These are phyloP conservation scores for Verticillium isaacii DNA, from an alignment of 2,329 filamentous ascomycete genomes.

Conservation along the genomic window DNA sequence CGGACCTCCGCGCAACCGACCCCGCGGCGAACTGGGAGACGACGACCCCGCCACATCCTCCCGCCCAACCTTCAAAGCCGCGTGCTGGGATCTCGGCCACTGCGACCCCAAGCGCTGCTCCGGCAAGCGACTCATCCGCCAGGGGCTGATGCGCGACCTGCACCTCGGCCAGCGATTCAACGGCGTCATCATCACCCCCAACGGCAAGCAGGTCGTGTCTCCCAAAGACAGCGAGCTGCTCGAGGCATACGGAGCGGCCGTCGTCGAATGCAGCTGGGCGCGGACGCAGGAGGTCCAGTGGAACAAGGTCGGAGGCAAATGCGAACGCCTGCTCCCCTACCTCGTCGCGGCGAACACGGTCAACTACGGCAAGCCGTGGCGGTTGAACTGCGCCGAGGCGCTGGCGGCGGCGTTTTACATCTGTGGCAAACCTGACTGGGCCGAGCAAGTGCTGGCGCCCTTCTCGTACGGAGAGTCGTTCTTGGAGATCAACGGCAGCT, in stretches of 20 bases:
- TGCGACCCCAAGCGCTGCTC: slow-evolving; percentile 97
- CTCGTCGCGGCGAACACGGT: slow-evolving; percentile 94
- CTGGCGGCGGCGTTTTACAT: slow-evolving; percentile 90
- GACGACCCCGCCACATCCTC: slow-evolving; percentile 16
- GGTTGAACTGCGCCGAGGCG: slow-evolving; percentile 93
- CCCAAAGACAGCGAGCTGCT: slow-evolving; percentile 78
- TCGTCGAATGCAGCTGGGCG: slow-evolving; percentile 97
- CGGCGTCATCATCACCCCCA: slow-evolving; percentile 91
- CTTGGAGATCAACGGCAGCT: slow-evolving; percentile 78
- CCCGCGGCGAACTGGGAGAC: slow-evolving; percentile 30
- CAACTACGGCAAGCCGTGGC: slow-evolving; percentile 95
- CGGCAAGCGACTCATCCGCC: slow-evolving; percentile 87
- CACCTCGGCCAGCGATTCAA: slow-evolving; percentile 87
- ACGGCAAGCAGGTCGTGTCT: slow-evolving; percentile 80
- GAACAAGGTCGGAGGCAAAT: slow-evolving; percentile 85
- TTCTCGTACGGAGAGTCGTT: slow-evolving; percentile 90
- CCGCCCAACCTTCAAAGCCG: slow-evolving; percentile 73
- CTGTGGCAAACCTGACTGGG: slow-evolving; percentile 89
- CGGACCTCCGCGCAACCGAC: slow-evolving; percentile 51
- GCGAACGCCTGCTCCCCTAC: slow-evolving; percentile 86
- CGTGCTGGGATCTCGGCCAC: slow-evolving; percentile 96
- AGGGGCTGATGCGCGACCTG: slow-evolving; percentile 90
- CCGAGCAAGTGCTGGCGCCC: slow-evolving; percentile 71
- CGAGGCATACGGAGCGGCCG: slow-evolving; percentile 85
- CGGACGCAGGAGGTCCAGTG: slow-evolving; percentile 88